These are phyloP conservation scores for Malania oleifera DNA, from an alignment of 164 flowering plant species.

Conservation along the genomic window DNA sequence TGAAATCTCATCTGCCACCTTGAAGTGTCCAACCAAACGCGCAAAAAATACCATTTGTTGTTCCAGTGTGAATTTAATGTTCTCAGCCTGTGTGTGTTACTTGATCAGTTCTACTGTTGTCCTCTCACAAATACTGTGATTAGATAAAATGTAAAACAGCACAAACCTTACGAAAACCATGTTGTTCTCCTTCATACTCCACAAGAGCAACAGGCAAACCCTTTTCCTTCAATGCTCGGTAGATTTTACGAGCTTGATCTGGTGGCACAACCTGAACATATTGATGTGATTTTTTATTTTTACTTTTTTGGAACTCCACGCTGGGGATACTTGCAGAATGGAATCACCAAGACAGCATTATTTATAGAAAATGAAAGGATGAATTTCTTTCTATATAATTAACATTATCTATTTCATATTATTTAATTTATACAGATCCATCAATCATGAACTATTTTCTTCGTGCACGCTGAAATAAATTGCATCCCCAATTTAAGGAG, in stretches of 20 bases:
- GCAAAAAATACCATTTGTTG: conserved; percentile 97
- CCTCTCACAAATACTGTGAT: neutral
- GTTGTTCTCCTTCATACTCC: conserved; percentile 93
- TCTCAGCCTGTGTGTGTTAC: conserved; percentile 66
- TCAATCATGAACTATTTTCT: no score
- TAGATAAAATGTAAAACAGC: neutral
- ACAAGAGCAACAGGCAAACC: conserved; percentile 93
- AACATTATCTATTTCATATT: no score
- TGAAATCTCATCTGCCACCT: conserved; percentile 77
- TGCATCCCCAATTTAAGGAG: neutral
- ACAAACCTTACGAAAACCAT: conserved; percentile 92
- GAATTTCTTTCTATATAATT: no score
- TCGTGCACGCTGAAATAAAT: neutral
- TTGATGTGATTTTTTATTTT: no score
- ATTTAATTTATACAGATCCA: no score
- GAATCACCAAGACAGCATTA: neutral
- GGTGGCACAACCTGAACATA: conserved; percentile 95
- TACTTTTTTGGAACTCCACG: no score
- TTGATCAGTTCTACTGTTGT: neutral
- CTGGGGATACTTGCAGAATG: no score
- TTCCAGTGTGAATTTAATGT: conserved; percentile 83
- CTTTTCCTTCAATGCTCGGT: conserved; percentile 75
- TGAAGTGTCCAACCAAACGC: conserved; percentile 69
- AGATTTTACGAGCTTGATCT: conserved; percentile 76
- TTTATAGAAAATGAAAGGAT: neutral